Base-by-base conservation (phyloP, 1,139 yeast genomes). In the Debaryomycetaceae sp. region DNA sequence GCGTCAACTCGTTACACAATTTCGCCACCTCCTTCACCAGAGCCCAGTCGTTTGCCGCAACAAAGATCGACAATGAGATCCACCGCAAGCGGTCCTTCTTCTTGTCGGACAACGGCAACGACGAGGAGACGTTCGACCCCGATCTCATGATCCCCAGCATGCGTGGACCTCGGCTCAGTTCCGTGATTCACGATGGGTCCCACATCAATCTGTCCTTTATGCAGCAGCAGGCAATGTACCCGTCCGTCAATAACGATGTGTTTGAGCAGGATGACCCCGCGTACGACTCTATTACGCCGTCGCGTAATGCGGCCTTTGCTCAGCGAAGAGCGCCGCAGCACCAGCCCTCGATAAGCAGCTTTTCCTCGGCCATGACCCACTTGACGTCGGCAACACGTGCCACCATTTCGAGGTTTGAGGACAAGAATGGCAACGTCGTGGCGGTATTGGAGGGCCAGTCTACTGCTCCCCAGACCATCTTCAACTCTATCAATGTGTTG, bases 401-500 rank as follows among this genome's bases (percentile, higher is more conserved):
- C 31, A 66, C 71, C 32, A 54, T 79, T 36, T 75, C 73, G 41
- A 73, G 71, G 41, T 70, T 81, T 13, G 92, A 81, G 46, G 80
- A 76, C 33, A 62, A 67, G 34, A 79, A 78, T 37, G 95, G 95
- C 4, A 73, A 74, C 31, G 58, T 75, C n/a, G 69, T 78, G 23
- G 79, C 90, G 2, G 73, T 81, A 31, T 64, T 81, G 26, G 80
- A 81, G 5, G 87, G 92, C 25, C 92, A 79, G 49, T 81, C 94
- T 3, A 65, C 72, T 1, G 68, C 68, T 5, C 71, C 72, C 2
- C 72, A 65, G 37, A 65, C 72, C 1, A 52, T 62, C 12, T 62
- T 65, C 47, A 65, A 65, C 36, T 62, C 69, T 3, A 60, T 65
- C 29, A 65, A 65, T 37, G 66, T 63, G 11, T 51, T 65, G 35